Evolutionary conservation across 768 basidiomycete species (phyloP).

Genomic region (Mycena alexandri): DNA sequence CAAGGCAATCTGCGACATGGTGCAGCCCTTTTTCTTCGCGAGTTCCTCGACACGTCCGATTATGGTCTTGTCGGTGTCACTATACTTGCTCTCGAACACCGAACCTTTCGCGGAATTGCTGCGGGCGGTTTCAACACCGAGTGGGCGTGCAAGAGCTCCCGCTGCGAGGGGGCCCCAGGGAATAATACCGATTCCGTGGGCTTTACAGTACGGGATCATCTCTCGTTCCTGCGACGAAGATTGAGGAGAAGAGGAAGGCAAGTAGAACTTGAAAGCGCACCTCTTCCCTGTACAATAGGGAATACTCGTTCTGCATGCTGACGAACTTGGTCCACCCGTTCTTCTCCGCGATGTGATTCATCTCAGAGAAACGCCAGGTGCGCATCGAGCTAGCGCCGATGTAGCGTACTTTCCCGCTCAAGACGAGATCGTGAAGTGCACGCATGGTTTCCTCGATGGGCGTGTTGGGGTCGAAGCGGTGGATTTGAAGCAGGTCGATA

Average conservation of each 20-base stretch:
- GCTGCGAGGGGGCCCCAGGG: constrained; percentile 61
- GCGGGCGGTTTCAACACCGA: constrained; percentile 43
- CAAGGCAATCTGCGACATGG: constrained; percentile 61
- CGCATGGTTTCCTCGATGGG: constrained; percentile 60
- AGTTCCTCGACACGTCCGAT: constrained; percentile 55
- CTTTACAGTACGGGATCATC: constrained; percentile 59
- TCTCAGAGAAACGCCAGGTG: constrained; percentile 58
- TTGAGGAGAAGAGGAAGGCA: not conserved
- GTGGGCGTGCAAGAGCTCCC: constrained; percentile 56
- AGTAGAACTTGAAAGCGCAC: constrained; percentile 26
- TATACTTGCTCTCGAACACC: constrained; percentile 37
- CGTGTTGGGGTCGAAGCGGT: constrained; percentile 52
- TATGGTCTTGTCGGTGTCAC: constrained; percentile 47
- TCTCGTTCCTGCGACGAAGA: constrained; percentile 54
- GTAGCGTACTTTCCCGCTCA: constrained; percentile 57
- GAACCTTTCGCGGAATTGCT: constrained; percentile 38
- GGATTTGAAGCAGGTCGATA: constrained; percentile 57
- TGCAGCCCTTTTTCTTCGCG: constrained; percentile 54
- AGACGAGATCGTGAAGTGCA: constrained; percentile 59
- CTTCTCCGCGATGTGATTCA: constrained; percentile 59
- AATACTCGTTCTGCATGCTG: constrained; percentile 69
- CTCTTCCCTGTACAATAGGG: constrained; percentile 67
- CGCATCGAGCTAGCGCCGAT: constrained; percentile 63
- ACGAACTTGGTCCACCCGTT: constrained; percentile 67
- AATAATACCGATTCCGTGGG: constrained; percentile 65